Base-by-base conservation (phyloP, 139 green algal species). In the Chlorella sp. region DNA sequence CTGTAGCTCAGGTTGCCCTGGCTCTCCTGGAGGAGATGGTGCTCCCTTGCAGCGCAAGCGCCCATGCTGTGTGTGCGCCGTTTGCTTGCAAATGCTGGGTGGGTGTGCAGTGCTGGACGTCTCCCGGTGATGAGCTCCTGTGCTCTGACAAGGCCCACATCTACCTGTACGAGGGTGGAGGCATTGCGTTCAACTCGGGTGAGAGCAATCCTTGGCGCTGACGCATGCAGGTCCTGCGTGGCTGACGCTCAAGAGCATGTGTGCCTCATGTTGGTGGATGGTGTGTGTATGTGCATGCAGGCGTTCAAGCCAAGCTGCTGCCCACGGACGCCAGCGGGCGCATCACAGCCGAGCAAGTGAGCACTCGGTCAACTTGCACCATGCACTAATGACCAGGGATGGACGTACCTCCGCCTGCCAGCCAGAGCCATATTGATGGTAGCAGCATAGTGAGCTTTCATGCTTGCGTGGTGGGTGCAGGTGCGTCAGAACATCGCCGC, bases 151-250 rank as follows among this genome's bases (percentile, higher is more conserved):
- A 78, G 23, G 67, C 74, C 5, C 85, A 90, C 72, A 83, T 88
- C n/a, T 85, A 77, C 49, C 30, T 76, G 6, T 90, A 88, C 72
- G 85, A 90, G 72, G 85, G 74, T 0, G 82, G 79, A 10, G 85
- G 85, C 68, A 84, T 86, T 30, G 84, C 76, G 17, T 83, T 84
- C 67, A 85, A 85, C 63, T 80, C 75, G 49, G 79, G 79, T 81
- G 30, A n/a, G n/a, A n/a, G n/a, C n/a, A n/a, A n/a, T n/a, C n/a
- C n/a, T n/a, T n/a, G n/a, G n/a, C n/a, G n/a, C n/a, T n/a, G n/a
- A n/a, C n/a, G n/a, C n/a, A n/a, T n/a, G n/a, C n/a, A n/a, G n/a
- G n/a, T n/a, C n/a, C n/a, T n/a, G 42, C 42, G 10, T 26, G 42
- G 10, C 42, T 55, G 42, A 55, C 10, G 10, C 42, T 55, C 42